Conservation (phyloP, 2,329 filamentous ascomycete species). For the Cucurbitaria berberidis region DNA sequence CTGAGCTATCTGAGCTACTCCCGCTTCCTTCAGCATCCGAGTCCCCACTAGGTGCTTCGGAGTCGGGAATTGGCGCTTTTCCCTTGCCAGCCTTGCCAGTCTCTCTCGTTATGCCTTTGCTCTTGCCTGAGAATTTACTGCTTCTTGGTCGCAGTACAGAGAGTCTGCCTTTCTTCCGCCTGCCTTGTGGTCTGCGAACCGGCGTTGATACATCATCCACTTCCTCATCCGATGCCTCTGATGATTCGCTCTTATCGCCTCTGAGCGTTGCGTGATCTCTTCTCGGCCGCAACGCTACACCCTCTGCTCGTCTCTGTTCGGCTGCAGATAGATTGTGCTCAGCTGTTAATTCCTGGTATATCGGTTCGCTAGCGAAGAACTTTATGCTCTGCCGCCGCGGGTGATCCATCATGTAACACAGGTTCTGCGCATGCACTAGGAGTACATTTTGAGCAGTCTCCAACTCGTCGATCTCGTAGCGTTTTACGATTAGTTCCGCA, state of each 20-base stretch:
- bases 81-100: slow-evolving; percentile 32
- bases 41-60: slow-evolving; percentile 22
- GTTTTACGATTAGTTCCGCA: slow-evolving; percentile 41
- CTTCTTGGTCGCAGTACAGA: slow-evolving; percentile 47
- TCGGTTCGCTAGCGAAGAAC: slow-evolving; percentile 40
- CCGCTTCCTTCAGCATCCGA: slow-evolving; percentile 19
- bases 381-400: slow-evolving; percentile 37
- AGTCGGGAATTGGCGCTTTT: slow-evolving; percentile 21
- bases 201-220: slow-evolving; percentile 29
- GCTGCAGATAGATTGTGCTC: slow-evolving; percentile 37
- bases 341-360: slow-evolving; percentile 40
- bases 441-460: slow-evolving; percentile 42
- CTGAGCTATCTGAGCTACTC: slow-evolving; percentile 13
- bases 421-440: slow-evolving; percentile 44
- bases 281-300: slow-evolving; percentile 37
- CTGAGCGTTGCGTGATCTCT: slow-evolving; percentile 35
- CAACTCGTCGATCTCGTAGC: slow-evolving; percentile 47
- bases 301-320: slow-evolving; percentile 39
- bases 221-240: slow-evolving; percentile 31
- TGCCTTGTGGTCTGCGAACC: slow-evolving; percentile 21
- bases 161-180: slow-evolving; percentile 36
- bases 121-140: slow-evolving; percentile 45
- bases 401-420: slow-evolving; percentile 49
- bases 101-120: slow-evolving; percentile 8
- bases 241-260: slow-evolving; percentile 30